Conservation (phyloP, 2,329 filamentous ascomycete genomes). For the Esteya vermicola region DNA sequence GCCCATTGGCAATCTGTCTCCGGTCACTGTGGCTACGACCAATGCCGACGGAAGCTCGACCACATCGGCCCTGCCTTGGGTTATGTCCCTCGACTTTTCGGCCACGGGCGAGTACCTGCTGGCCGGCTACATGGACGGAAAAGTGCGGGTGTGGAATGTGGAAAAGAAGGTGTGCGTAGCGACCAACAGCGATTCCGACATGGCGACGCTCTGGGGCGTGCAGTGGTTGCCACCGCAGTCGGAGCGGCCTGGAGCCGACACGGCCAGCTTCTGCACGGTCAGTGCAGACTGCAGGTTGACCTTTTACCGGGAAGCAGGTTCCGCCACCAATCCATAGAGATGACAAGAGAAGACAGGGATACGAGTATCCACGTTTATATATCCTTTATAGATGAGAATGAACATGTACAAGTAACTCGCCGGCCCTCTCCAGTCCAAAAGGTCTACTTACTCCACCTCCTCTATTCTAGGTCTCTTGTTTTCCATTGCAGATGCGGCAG, state of each 20-base stretch:
- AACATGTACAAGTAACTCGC: too few species aligned
- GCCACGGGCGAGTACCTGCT: constrained; percentile 83
- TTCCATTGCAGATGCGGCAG: too few species aligned
- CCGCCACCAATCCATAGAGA: too few species aligned
- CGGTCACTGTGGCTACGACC: constrained; percentile 10
- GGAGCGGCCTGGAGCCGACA: constrained; percentile 23
- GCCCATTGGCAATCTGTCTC: constrained; percentile 66
- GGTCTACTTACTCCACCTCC: constrained; percentile 11
- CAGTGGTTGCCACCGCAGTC: constrained; percentile 64
- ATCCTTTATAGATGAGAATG: background rate
- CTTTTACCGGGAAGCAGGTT: constrained; percentile 65
- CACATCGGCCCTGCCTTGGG: constrained; percentile 52
- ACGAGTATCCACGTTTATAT: too few species aligned
- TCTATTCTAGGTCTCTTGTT: constrained; percentile 7
- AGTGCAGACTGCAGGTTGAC: constrained; percentile 63
- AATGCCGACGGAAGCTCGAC: constrained; percentile 15
- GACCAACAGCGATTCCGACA: constrained; percentile 83
- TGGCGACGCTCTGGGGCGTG: constrained; percentile 66
- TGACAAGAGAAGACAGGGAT: background rate
- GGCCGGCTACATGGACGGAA: constrained; percentile 80
- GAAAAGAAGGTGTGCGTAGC: constrained; percentile 75
- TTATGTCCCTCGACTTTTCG: constrained; percentile 86
- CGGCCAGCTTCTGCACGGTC: constrained; percentile 62
- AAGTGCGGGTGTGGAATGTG: constrained; percentile 91
- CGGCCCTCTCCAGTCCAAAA: too few species aligned